Conservation (phyloP, 176 grass and related monocot genomes). For the Avena eriantha region DNA sequence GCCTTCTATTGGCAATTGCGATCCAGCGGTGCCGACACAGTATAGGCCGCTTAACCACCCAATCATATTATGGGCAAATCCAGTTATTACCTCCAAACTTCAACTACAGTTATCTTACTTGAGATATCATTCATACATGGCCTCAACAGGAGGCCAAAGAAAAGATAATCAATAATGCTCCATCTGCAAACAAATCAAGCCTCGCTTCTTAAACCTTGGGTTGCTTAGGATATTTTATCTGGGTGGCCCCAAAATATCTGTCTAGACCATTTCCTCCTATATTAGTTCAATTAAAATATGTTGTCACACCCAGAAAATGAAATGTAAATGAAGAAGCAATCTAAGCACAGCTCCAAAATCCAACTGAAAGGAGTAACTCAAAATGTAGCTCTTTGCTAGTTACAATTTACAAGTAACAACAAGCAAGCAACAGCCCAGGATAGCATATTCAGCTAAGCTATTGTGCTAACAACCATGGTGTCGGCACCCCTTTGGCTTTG, state of each 20-base stretch:
- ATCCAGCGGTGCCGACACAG: background rate
- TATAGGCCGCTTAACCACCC: background rate
- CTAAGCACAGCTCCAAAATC: background rate
- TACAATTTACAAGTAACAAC: background rate
- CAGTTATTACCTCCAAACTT: background rate
- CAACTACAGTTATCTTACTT: background rate
- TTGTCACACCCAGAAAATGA: background rate
- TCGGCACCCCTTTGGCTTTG: too few relatives aligned
- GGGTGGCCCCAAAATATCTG: background rate
- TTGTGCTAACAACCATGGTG: background rate
- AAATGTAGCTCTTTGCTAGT: background rate
- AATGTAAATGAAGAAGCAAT: background rate
- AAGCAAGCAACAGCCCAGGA: slow-evolving; percentile 10
- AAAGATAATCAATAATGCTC: background rate
- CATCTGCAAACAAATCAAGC: background rate
- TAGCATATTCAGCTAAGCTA: slow-evolving; percentile 18
- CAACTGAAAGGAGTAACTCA: slow-evolving; percentile 15
- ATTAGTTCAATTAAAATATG: background rate
- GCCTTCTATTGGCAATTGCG: background rate
- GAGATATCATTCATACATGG: background rate
- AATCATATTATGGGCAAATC: background rate
- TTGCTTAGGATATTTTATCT: background rate
- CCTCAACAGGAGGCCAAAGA: background rate
- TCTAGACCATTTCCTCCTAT: background rate
- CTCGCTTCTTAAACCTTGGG: background rate